Conservation (phyloP, 176 grass and related monocot species). For the Oryza rufipogon region DNA sequence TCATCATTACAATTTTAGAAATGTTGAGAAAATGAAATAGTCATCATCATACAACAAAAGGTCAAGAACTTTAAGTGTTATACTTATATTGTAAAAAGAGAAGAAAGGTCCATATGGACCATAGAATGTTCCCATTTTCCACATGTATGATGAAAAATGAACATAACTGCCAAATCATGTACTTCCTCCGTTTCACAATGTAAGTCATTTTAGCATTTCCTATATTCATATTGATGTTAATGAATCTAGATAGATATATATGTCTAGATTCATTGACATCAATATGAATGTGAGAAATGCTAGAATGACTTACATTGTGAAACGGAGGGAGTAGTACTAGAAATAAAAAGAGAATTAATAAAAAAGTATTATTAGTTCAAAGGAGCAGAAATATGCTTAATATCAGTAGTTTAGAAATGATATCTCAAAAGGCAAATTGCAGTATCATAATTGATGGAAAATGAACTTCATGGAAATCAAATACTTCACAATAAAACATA, state of each 20-base stretch:
- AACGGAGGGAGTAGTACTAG: not conserved
- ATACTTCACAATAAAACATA: not conserved
- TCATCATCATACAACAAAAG: not conserved
- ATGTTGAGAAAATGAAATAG: not conserved
- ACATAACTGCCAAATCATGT: not conserved
- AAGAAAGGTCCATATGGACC: not conserved
- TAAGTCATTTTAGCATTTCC: too few species aligned
- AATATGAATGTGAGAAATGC: too few species aligned
- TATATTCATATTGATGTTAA: too few species aligned
- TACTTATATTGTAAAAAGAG: not conserved
- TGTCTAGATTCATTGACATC: too few species aligned
- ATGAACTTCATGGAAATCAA: conserved; percentile 20
- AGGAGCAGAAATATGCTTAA: conserved; percentile 21
- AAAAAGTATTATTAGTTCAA: conserved; percentile 1
- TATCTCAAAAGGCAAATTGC: conserved; percentile 13
- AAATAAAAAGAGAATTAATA: not conserved
- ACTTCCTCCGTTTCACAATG: too few species aligned
- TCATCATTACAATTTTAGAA: not conserved
- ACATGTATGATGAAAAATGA: not conserved
- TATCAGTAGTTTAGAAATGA: conserved; percentile 12
- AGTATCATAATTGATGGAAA: conserved; percentile 3
- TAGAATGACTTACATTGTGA: too few species aligned
- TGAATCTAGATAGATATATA: too few species aligned
- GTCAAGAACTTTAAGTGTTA: not conserved
- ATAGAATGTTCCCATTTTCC: not conserved